A percentile compares a stretch with the other conserved stretches of the same genome.
Conservation (phyloP, 2,329 filamentous ascomycete species). For the Colletotrichum euphorbiae region DNA sequence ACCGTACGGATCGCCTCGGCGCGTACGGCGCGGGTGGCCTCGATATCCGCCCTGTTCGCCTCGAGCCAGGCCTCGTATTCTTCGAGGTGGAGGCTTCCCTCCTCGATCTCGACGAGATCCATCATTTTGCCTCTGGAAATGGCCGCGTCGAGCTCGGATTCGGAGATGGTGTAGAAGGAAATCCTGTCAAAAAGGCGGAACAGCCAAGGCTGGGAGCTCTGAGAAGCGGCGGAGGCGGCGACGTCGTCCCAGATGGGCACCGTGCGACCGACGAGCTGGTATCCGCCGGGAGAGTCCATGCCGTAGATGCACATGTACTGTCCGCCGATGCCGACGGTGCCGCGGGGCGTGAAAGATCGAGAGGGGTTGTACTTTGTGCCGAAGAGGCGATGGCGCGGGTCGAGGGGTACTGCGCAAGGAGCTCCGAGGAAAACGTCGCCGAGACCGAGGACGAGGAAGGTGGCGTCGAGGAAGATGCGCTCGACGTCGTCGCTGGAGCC, state of each 20-base stretch:
- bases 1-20: slow-evolving; percentile 44
- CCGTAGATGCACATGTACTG: slow-evolving; percentile 55
- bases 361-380: slow-evolving; percentile 54
- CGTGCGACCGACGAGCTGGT: slow-evolving; percentile 52
- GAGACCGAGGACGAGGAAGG: slow-evolving; percentile 52
- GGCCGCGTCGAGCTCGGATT: slow-evolving; percentile 45
- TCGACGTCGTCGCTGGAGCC: slow-evolving; percentile 43
- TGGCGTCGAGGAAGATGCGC: slow-evolving; percentile 46
- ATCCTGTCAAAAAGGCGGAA: slow-evolving; percentile 51
- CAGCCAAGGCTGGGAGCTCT: slow-evolving; percentile 43
- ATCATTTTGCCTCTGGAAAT: slow-evolving; percentile 34
- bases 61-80: slow-evolving; percentile 50
- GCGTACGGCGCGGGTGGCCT: slow-evolving; percentile 40
- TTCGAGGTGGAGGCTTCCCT: slow-evolving; percentile 46
- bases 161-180: slow-evolving; percentile 47
- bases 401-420: slow-evolving; percentile 51
- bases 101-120: slow-evolving; percentile 44
- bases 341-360: slow-evolving; percentile 51
- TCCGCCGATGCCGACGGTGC: slow-evolving; percentile 51
- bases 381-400: slow-evolving; percentile 50
- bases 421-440: slow-evolving; percentile 55
- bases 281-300: slow-evolving; percentile 52
- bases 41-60: slow-evolving; percentile 45
- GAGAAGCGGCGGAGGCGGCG: slow-evolving; percentile 19
- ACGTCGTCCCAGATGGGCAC: slow-evolving; percentile 49